phyloP scores from a whole-genome alignment of 495 filamentous ascomycete genomes.

The Corynascus novoguineensis region DNA sequence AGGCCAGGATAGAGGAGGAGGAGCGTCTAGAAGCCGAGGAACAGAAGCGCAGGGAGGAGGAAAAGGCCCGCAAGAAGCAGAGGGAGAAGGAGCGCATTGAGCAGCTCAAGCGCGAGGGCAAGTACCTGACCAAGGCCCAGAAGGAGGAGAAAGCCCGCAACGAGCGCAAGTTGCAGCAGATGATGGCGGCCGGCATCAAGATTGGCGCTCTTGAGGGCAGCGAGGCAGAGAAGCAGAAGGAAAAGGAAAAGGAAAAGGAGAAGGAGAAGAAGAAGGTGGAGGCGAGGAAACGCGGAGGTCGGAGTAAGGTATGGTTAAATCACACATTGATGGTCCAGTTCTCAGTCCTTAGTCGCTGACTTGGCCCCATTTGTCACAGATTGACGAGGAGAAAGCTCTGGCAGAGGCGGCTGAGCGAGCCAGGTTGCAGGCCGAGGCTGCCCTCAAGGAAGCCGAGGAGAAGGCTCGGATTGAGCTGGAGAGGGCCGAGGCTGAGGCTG shows the following conservation, averaged over 20 bases:
- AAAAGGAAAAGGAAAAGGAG: constrained; percentile 38
- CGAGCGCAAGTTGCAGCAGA: constrained; percentile 86
- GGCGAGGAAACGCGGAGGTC: constrained; percentile 66
- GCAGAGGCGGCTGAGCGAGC: constrained; percentile 67
- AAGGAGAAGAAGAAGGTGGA: constrained; percentile 61
- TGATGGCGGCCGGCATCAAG: constrained; percentile 80
- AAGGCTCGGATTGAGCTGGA: constrained; percentile 47
- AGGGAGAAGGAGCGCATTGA: constrained; percentile 95
- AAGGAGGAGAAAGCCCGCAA: constrained; percentile 77
- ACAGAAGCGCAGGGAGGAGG: constrained; percentile 39
- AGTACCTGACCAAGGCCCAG: constrained; percentile 90
- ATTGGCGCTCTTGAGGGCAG: constrained; percentile 66
- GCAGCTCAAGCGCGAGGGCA: constrained; percentile 90
- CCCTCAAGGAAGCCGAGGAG: constrained; percentile 54
- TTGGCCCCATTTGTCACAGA: constrained; percentile 30
- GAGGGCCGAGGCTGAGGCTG: constrained; percentile 49
- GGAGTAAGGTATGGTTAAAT: constrained; percentile 55
- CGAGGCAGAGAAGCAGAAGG: constrained; percentile 56
- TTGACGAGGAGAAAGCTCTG: constrained; percentile 63
- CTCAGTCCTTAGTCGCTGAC: background rate
- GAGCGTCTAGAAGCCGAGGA: constrained; percentile 67
- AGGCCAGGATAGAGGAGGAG: constrained; percentile 64
- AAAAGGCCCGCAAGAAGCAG: constrained; percentile 76
- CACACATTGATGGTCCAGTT: background rate
- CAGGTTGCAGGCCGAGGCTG: constrained; percentile 58